Percentiles rank a stretch among this genome's conserved stretches.
phyloP scores from a whole-genome alignment of 1,284 basidiomycete species.

The Moesziomyces aphidis region DNA sequence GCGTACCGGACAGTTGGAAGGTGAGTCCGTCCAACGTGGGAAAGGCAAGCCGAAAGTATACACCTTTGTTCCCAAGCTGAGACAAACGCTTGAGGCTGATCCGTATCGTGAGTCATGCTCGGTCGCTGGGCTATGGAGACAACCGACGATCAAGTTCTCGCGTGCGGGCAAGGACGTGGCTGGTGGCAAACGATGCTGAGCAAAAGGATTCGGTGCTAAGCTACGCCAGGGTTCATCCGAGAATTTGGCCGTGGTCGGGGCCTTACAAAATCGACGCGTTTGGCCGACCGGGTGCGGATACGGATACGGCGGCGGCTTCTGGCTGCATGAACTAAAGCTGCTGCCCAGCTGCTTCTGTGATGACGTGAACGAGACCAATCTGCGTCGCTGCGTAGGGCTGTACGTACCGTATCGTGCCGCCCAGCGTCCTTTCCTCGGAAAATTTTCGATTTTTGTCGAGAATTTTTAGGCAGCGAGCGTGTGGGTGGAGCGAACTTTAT shows the following conservation, averaged over 20 bases:
- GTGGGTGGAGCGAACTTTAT: neutral
- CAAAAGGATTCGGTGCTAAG: too few relatives aligned
- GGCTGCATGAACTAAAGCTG: too few relatives aligned
- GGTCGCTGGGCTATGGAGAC: too few relatives aligned
- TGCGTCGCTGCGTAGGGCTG: neutral
- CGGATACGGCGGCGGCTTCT: too few relatives aligned
- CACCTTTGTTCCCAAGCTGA: neutral
- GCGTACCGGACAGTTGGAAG: too few relatives aligned
- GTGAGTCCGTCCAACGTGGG: too few relatives aligned
- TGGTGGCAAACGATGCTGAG: too few relatives aligned
- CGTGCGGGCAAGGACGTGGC: too few relatives aligned
- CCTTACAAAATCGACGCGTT: conserved; percentile 3
- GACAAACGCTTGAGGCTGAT: neutral
- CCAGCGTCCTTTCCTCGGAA: neutral
- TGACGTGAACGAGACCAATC: too few relatives aligned
- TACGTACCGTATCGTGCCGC: neutral
- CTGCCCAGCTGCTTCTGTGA: neutral
- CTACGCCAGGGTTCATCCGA: conserved; percentile 21
- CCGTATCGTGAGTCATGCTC: neutral
- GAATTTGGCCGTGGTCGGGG: conserved; percentile 20
- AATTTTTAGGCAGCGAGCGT: neutral
- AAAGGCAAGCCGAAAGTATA: too few relatives aligned
- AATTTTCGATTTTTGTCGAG: neutral
- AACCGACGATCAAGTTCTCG: too few relatives aligned
- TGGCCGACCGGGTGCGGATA: neutral